Base-by-base conservation (phyloP, 768 basidiomycete genomes). In the Tricholoma bakamatsutake region DNA sequence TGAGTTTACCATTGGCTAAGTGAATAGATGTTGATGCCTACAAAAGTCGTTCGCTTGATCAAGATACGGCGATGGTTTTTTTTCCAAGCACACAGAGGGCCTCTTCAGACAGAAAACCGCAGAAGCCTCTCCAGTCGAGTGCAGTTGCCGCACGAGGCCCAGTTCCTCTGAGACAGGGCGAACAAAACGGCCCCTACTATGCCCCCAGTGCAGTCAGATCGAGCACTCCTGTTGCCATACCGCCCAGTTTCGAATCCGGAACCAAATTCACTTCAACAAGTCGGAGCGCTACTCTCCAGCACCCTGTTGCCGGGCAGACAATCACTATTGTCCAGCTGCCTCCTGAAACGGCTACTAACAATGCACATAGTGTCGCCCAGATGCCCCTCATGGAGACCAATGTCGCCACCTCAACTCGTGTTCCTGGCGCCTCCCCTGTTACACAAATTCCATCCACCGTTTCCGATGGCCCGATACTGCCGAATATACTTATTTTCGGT, bases 401-500 rank as follows among this genome's bases (percentile, higher is more conserved):
- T 17, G 17, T 9, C 17, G 9, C 17, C 17, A 9, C 17, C 1
- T 21, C 40, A 13, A 12, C 12, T 47, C 27, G 8, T 15, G 28
- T 28, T 17, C 30, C 46, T 17, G 11, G 4, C 24, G 11, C 24
- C 43, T 28, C 24, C 3, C 43, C 1, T 46, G 10, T 11, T 11
- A 27, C 28, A 8, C 46, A 48, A 6, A 8, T 17, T 10, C 46
- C 2, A 31, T 30, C 46, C 8, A n/a, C 46, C 28, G n/a, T 31
- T 48, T 8, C 46, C 28, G 9, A 17, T 9, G 28, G 46, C 13
- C 46, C 28, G 15, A 48, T 8, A n/a, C 30, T 18, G 11, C 59
- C 48, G 12, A 72, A 71, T 50, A 50, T 75, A 48, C 57, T 76
- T 18, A 56, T 76, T 17, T 76, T 76, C 34, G 76, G 75, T 0